These are phyloP conservation scores for Rubia occidens DNA, from an alignment of 305 asterid species.

Conservation along the genomic window DNA sequence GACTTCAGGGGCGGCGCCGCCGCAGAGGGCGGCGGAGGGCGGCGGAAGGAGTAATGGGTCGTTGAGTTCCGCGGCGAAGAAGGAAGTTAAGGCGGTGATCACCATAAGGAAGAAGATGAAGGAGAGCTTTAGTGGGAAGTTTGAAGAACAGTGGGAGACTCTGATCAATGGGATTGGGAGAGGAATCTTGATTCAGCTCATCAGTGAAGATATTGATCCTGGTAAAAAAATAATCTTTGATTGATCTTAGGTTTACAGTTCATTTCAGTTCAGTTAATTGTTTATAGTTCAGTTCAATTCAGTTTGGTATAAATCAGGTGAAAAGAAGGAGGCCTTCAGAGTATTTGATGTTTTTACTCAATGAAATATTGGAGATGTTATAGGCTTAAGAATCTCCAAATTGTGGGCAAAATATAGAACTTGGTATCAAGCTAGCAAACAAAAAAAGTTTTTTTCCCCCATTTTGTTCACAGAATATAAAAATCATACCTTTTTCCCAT, in stretches of 20 bases:
- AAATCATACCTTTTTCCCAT: not conserved
- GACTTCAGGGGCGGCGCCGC: slow-evolving; percentile 23
- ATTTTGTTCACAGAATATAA: not conserved
- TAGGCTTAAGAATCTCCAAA: not conserved
- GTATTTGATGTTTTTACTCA: not conserved
- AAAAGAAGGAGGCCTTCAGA: too few species aligned
- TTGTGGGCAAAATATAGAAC: not conserved
- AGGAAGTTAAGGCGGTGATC: slow-evolving; percentile 61
- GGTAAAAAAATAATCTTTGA: slow-evolving; percentile 17
- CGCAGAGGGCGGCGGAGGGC: slow-evolving; percentile 24
- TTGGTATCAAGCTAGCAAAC: not conserved
- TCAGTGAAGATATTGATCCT: slow-evolving; percentile 66
- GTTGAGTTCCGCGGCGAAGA: slow-evolving; percentile 22
- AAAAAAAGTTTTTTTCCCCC: not conserved
- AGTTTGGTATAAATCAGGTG: too few species aligned
- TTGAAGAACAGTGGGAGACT: slow-evolving; percentile 70
- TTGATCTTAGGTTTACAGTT: too few species aligned
- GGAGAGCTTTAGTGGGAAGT: slow-evolving; percentile 48
- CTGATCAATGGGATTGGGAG: slow-evolving; percentile 66
- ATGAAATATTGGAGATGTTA: not conserved
- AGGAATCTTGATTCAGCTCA: slow-evolving; percentile 67
- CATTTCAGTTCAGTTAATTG: too few species aligned
- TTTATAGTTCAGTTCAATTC: too few species aligned
- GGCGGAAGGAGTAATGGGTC: slow-evolving; percentile 18
- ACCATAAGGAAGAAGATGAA: slow-evolving; percentile 72